These are phyloP conservation scores for Kurtzmaniella quercitrusa DNA, from an alignment of 1,139 yeast genomes.

Conservation along the genomic window DNA sequence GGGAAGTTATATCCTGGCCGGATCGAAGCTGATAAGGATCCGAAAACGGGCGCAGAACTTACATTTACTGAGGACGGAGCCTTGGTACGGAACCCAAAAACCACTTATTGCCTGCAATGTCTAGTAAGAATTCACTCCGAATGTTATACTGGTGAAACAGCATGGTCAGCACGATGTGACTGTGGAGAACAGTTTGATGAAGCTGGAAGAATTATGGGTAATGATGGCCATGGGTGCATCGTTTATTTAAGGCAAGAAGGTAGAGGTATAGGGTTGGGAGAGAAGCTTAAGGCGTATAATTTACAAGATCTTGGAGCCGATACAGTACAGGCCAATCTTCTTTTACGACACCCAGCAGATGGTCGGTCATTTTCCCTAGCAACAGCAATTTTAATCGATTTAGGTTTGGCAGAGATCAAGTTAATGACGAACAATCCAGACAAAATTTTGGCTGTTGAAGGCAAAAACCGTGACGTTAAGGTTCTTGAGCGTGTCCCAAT, in stretches of 20 bases:
- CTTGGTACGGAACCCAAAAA: slow-evolving; percentile 35
- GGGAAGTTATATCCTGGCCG: slow-evolving; percentile 90
- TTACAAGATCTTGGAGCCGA: slow-evolving; percentile 97
- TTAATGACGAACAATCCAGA: slow-evolving; percentile 94
- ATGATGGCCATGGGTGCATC: slow-evolving; percentile 84
- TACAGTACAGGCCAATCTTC: slow-evolving; percentile 91
- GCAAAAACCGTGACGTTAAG: slow-evolving; percentile 61
- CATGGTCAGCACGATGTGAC: slow-evolving; percentile 98
- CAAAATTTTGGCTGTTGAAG: slow-evolving; percentile 91
- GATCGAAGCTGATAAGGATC: slow-evolving; percentile 60
- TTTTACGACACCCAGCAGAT: slow-evolving; percentile 95
- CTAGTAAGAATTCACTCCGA: slow-evolving; percentile 84
- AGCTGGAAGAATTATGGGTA: slow-evolving; percentile 91
- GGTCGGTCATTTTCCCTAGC: slow-evolving; percentile 91
- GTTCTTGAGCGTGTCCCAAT: slow-evolving; percentile 90
- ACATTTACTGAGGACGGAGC: slow-evolving; percentile 51
- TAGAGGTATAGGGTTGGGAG: slow-evolving; percentile 95
- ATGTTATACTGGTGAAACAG: slow-evolving; percentile 98
- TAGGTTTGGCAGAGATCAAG: slow-evolving; percentile 70
- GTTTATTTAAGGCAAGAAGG: slow-evolving; percentile 98
- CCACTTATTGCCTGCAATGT: slow-evolving; percentile 46
- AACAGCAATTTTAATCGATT: slow-evolving; percentile 83
- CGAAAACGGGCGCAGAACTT: slow-evolving; percentile 33
- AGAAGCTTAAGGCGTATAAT: slow-evolving; percentile 93
- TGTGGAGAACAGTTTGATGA: slow-evolving; percentile 99